Conservation (phyloP, 2,329 filamentous ascomycete species). For the Pyrenophora seminiperda region DNA sequence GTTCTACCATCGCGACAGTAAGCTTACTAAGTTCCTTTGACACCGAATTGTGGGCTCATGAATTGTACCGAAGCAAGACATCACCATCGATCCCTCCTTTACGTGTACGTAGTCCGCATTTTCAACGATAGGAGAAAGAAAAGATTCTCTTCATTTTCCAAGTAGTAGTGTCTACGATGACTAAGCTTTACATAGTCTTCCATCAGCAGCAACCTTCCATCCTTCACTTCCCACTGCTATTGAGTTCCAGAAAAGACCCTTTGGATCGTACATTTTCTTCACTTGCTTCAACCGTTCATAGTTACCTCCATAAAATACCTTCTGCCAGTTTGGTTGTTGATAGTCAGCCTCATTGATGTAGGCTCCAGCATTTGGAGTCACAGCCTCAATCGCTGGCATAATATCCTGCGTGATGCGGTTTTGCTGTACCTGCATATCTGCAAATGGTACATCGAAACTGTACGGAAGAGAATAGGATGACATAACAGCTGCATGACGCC, state of each 20-base stretch:
- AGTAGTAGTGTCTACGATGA: too few relatives aligned
- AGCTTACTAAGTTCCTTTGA: too few relatives aligned
- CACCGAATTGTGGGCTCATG: too few relatives aligned
- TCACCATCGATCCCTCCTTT: too few relatives aligned
- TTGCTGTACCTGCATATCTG: slow-evolving; percentile 16
- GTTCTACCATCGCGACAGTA: too few relatives aligned
- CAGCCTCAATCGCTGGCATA: slow-evolving; percentile 30
- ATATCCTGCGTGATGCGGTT: slow-evolving; percentile 28
- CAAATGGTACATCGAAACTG: slow-evolving; percentile 20
- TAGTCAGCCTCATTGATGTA: slow-evolving; percentile 42
- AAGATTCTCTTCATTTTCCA: too few relatives aligned
- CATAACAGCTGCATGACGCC: slow-evolving; percentile 25
- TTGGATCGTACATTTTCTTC: slow-evolving; percentile 33
- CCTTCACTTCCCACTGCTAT: slow-evolving; percentile 31
- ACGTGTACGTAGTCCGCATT: too few relatives aligned
- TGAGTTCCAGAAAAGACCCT: slow-evolving; percentile 24
- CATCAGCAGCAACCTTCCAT: slow-evolving; percentile 19
- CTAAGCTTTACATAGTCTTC: too few relatives aligned
- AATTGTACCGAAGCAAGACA: too few relatives aligned
- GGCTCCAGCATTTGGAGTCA: slow-evolving; percentile 29
- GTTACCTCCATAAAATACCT: slow-evolving; percentile 31
- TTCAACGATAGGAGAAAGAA: too few relatives aligned
- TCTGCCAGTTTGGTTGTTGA: slow-evolving; percentile 30
- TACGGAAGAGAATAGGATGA: too few relatives aligned
- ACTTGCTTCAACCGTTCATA: slow-evolving; percentile 23